Conservation (phyloP, 2,329 filamentous ascomycete genomes). For the Ascochyta viciae-villosae region DNA sequence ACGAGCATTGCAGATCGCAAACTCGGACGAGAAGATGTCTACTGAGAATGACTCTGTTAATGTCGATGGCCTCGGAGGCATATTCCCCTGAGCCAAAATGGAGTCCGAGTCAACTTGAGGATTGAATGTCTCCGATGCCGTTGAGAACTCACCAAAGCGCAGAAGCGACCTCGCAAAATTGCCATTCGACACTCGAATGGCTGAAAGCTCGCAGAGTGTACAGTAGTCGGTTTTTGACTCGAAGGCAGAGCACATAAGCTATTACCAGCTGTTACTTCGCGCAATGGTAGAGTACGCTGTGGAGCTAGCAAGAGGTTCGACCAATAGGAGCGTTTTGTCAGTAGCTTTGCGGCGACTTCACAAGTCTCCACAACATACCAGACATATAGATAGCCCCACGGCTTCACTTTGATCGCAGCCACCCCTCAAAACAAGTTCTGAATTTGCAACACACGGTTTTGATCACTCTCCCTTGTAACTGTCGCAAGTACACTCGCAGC, state of each 20-base stretch:
- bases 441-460: no score
- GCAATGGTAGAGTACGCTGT: neutral
- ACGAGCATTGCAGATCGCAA: constrained; percentile 41
- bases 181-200: neutral
- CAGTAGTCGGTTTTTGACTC: neutral
- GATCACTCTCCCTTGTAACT: neutral
- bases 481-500: neutral
- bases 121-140: constrained; percentile 6
- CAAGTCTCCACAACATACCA: neutral
- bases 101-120: neutral
- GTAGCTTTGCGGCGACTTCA: constrained; percentile 16
- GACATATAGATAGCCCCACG: constrained; percentile 5
- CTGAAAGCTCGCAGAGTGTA: neutral
- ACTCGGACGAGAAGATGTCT: neutral
- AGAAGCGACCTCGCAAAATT: neutral
- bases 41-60: constrained; percentile 1
- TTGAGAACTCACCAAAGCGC: neutral
- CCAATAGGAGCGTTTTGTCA: constrained; percentile 7
- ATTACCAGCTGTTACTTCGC: neutral
- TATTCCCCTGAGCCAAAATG: neutral
- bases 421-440: neutral
- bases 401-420: no score
- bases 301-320: neutral
- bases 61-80: constrained; percentile 5
- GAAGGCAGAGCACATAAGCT: neutral